Percentiles rank a stretch among this genome's conserved stretches.
Evolutionary conservation across 106 monocot genomes (phyloP).

Genomic region (Xerophyta viscosa): DNA sequence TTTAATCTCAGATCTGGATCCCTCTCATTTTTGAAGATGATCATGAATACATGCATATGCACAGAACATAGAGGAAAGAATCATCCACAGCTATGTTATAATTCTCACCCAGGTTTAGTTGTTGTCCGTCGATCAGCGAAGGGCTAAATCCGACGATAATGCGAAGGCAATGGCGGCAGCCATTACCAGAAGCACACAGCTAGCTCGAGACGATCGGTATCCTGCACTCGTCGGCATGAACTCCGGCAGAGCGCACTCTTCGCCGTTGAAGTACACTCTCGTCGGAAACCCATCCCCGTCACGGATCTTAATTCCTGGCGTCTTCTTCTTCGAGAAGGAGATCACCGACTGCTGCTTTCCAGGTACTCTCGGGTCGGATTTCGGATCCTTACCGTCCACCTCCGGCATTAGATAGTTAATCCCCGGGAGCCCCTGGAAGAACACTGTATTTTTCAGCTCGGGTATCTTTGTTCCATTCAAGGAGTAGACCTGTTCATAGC

Average conservation of each 20-base stretch:
- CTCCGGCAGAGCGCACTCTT: slow-evolving; percentile 77
- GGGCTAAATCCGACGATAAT: too few relatives aligned
- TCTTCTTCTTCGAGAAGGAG: slow-evolving; percentile 54
- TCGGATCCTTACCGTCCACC: slow-evolving; percentile 26
- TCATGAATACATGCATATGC: too few relatives aligned
- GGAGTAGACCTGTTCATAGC: slow-evolving; percentile 37
- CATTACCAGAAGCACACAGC: slow-evolving; percentile 2
- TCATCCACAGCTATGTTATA: too few relatives aligned
- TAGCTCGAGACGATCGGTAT: neutral
- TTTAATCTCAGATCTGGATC: too few relatives aligned
- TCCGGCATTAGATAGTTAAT: slow-evolving; percentile 46
- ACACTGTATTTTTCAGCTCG: slow-evolving; percentile 32
- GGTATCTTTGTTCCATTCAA: slow-evolving; percentile 78
- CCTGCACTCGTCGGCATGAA: slow-evolving; percentile 21
- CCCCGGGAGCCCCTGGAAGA: slow-evolving; percentile 51
- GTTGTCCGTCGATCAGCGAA: too few relatives aligned
- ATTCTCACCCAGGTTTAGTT: too few relatives aligned
- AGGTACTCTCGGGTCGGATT: slow-evolving; percentile 31
- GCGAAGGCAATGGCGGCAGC: slow-evolving; percentile 6
- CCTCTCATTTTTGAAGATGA: too few relatives aligned
- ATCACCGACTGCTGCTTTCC: slow-evolving; percentile 73
- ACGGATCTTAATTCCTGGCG: slow-evolving; percentile 35
- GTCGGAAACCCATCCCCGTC: slow-evolving; percentile 78
- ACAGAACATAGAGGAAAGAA: too few relatives aligned
- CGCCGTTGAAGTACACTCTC: slow-evolving; percentile 80